Evolutionary conservation across 768 basidiomycete species (phyloP).

Genomic region (Pisolithus tinctorius): DNA sequence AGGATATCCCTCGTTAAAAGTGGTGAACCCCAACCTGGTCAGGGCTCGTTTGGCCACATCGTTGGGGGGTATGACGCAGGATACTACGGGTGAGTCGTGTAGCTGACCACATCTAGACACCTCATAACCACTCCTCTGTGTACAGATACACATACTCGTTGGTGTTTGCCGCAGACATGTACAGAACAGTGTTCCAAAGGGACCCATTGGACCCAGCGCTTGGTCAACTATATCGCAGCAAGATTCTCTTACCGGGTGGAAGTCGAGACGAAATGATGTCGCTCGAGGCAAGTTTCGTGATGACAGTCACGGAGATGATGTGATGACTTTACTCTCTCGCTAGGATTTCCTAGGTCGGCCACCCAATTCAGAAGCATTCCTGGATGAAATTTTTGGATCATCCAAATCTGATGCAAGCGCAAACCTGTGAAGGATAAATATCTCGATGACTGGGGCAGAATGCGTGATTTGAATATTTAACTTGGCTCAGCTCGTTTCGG

Average conservation of each 20-base stretch:
- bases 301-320: too few relatives aligned
- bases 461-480: background rate
- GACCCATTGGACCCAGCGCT: conserved; percentile 66
- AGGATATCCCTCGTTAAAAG: conserved; percentile 63
- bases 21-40: conserved; percentile 56
- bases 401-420: conserved; percentile 26
- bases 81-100: conserved; percentile 38
- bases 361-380: conserved; percentile 71
- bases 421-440: conserved; percentile 20
- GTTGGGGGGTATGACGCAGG: conserved; percentile 65
- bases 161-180: conserved; percentile 49
- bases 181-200: conserved; percentile 62
- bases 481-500: too few relatives aligned
- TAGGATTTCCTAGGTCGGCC: conserved; percentile 71
- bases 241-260: conserved; percentile 69
- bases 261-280: conserved; percentile 76
- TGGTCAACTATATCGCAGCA: conserved; percentile 65
- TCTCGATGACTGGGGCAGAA: background rate
- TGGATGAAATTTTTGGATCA: conserved; percentile 56
- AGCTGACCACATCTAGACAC: conserved; percentile 3
- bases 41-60: conserved; percentile 71
- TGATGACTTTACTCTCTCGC: background rate
- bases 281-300: conserved; percentile 46
- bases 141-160: conserved; percentile 66
- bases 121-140: background rate